Percentiles rank a stretch among this genome's conserved stretches.
phyloP scores from a whole-genome alignment of 73 alveolate species.

The Paramecium pentaurelia region DNA sequence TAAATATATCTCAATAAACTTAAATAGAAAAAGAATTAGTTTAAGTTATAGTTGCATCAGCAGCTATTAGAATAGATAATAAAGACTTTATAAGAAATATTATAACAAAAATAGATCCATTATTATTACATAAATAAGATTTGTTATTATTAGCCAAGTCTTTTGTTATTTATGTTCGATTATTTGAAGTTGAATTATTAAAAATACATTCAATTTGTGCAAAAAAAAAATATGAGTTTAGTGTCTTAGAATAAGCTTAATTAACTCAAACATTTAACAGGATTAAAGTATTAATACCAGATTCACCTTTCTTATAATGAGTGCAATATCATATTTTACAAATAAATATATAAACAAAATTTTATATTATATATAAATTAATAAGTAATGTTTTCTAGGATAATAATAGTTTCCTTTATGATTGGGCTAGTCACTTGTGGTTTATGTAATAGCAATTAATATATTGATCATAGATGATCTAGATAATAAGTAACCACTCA shows the following conservation, averaged over 20 bases:
- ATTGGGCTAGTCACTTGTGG: no score
- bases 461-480: no score
- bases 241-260: background rate
- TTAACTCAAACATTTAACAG: background rate
- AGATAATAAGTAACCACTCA: no score
- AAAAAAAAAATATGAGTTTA: background rate
- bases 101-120: background rate
- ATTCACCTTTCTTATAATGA: conserved; percentile 35
- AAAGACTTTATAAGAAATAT: background rate
- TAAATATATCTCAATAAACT: background rate
- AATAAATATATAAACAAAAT: no score
- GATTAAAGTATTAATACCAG: conserved; percentile 34
- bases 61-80: conserved; percentile 9
- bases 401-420: no score
- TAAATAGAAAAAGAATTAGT: conserved; percentile 16
- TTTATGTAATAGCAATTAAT: no score
- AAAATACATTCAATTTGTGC: background rate
- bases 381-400: no score
- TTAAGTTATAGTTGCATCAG: background rate
- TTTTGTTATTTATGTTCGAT: conserved; percentile 25
- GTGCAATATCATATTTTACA: background rate
- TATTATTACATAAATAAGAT: background rate
- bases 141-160: background rate
- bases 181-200: background rate
- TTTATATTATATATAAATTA: no score